phyloP scores from a whole-genome alignment of 2,329 filamentous ascomycete species.

The Penicillium digitatum region DNA sequence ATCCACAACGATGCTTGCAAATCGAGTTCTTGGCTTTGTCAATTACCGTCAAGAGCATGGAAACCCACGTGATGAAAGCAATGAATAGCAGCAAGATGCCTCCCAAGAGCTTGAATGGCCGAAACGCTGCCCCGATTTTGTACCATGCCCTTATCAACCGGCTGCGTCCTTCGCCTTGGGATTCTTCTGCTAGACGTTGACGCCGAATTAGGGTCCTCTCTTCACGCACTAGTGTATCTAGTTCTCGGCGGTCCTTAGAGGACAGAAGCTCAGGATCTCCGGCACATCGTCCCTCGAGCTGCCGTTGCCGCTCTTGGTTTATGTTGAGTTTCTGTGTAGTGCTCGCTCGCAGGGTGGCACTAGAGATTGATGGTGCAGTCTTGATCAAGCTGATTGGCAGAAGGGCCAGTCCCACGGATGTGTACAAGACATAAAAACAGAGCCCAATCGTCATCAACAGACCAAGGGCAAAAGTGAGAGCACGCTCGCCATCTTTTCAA shows the following conservation, averaged over 20 bases:
- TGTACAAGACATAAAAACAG: constrained; percentile 82
- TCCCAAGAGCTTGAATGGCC: constrained; percentile 82
- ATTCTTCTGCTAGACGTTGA: constrained; percentile 73
- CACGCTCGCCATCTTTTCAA: constrained; percentile 73
- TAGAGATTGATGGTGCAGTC: constrained; percentile 79
- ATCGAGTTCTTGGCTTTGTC: constrained; percentile 96
- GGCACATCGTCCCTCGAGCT: constrained; percentile 79
- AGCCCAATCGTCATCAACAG: constrained; percentile 85
- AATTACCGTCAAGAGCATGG: constrained; percentile 91
- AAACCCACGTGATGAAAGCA: constrained; percentile 73
- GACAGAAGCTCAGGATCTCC: constrained; percentile 72
- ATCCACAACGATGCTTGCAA: constrained; percentile 86
- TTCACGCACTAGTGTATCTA: constrained; percentile 81
- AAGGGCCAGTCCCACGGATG: constrained; percentile 79
- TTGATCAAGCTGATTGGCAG: constrained; percentile 90
- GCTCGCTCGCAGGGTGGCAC: constrained; percentile 69
- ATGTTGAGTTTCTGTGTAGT: constrained; percentile 76
- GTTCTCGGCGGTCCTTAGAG: constrained; percentile 79
- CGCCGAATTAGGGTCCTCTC: constrained; percentile 88
- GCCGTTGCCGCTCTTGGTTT: constrained; percentile 87
- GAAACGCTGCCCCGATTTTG: constrained; percentile 74
- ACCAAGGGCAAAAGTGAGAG: constrained; percentile 82
- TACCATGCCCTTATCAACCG: constrained; percentile 71
- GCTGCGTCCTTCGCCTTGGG: constrained; percentile 65
- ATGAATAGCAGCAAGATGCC: constrained; percentile 74